Conservation (phyloP, 1,139 yeast genomes). For the Suhomyces maxii region DNA sequence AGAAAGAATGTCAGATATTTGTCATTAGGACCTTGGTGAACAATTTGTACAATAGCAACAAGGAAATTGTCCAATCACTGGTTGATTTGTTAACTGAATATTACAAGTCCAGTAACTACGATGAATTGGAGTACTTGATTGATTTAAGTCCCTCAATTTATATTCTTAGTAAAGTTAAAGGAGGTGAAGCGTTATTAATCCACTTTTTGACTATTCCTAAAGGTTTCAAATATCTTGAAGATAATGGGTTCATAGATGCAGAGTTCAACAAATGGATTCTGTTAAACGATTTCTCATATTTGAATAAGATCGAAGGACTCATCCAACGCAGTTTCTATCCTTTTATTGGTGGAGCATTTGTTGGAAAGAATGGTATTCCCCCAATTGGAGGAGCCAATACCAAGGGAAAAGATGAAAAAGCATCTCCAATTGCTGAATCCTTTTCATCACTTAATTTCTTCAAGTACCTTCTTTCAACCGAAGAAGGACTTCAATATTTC, state of each 20-base stretch:
- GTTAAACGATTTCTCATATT: constrained; percentile 23
- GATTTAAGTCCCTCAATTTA: constrained; percentile 33
- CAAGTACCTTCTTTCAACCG: constrained; percentile 76
- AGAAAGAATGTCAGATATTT: constrained; percentile 36
- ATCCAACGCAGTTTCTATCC: constrained; percentile 30
- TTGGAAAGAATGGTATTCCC: background rate
- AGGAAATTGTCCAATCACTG: constrained; percentile 48
- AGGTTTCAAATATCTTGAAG: constrained; percentile 40
- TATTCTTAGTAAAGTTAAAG: constrained; percentile 24
- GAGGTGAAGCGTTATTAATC: constrained; percentile 30
- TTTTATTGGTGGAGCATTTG: constrained; percentile 6
- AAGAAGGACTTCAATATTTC: constrained; percentile 63
- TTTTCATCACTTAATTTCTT: constrained; percentile 54
- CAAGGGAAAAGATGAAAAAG: background rate
- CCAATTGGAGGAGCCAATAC: background rate
- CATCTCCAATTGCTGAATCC: background rate
- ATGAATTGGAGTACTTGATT: constrained; percentile 26
- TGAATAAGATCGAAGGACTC: constrained; percentile 24
- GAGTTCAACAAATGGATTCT: constrained; percentile 34
- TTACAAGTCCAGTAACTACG: constrained; percentile 13
- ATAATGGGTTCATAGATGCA: constrained; percentile 32
- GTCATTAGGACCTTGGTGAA: constrained; percentile 55
- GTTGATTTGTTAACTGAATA: constrained; percentile 13
- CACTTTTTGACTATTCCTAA: constrained; percentile 30
- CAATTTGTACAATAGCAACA: constrained; percentile 68